phyloP scores from a whole-genome alignment of 2,329 filamentous ascomycete species.

The Colletotrichum plurivorum region DNA sequence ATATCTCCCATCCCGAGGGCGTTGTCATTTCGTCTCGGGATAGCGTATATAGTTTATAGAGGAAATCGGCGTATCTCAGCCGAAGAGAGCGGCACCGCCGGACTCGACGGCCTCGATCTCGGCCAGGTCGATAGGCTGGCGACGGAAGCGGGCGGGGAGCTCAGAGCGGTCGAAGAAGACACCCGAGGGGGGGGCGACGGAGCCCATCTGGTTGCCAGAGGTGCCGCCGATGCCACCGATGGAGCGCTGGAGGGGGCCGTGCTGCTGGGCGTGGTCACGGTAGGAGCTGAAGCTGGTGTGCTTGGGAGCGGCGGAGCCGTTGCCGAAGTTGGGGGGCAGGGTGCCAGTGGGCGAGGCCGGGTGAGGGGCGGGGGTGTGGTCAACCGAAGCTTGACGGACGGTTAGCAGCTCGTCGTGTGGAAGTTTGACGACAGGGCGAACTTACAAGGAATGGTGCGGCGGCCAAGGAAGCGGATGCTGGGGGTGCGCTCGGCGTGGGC shows the following conservation, averaged over 20 bases:
- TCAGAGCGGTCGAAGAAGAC: slow-evolving; percentile 91
- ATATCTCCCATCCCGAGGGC: slow-evolving; percentile 8
- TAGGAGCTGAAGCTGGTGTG: slow-evolving; percentile 81
- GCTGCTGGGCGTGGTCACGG: slow-evolving; percentile 83
- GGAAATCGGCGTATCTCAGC: slow-evolving; percentile 50
- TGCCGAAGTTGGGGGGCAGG: slow-evolving; percentile 70
- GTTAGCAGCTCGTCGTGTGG: slow-evolving; percentile 40
- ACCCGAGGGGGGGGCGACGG: slow-evolving; percentile 79
- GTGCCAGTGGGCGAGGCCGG: slow-evolving; percentile 77
- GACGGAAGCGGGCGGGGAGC: slow-evolving; percentile 86
- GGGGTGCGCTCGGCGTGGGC: slow-evolving; percentile 73
- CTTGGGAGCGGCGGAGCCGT: slow-evolving; percentile 53
- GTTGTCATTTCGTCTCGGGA: not conserved
- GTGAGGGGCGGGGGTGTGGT: slow-evolving; percentile 81
- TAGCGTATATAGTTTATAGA: not conserved
- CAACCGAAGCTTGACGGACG: slow-evolving; percentile 70
- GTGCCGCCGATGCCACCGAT: slow-evolving; percentile 70
- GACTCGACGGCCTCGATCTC: slow-evolving; percentile 98
- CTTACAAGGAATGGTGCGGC: slow-evolving; percentile 71
- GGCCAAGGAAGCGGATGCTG: slow-evolving; percentile 74
- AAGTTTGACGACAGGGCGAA: slow-evolving; percentile 29
- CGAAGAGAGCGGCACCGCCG: slow-evolving; percentile 79
- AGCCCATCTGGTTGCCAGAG: slow-evolving; percentile 79
- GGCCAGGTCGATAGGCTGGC: slow-evolving; percentile 78
- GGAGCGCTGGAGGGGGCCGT: slow-evolving; percentile 78